A percentile compares a stretch with the other conserved stretches of the same genome.
These are phyloP conservation scores for Hymenochaete sp. DNA, from an alignment of 1,284 basidiomycete species.

Conservation along the genomic window DNA sequence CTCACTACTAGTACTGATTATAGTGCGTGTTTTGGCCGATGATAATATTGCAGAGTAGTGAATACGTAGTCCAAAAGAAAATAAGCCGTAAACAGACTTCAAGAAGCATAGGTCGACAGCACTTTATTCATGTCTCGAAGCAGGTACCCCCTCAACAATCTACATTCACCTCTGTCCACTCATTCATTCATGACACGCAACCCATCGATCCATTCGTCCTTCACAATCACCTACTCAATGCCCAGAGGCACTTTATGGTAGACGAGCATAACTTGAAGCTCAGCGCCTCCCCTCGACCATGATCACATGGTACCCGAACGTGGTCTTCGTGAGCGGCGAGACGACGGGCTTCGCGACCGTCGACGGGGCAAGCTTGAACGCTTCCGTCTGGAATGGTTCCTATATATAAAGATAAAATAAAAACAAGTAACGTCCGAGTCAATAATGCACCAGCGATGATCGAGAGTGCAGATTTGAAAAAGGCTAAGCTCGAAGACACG, in stretches of 20 bases:
- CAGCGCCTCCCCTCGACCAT: slow-evolving; percentile 77
- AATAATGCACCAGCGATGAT: neutral
- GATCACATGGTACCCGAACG: slow-evolving; percentile 80
- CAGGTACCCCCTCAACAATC: too few relatives aligned
- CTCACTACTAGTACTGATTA: too few relatives aligned
- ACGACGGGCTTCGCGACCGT: slow-evolving; percentile 21
- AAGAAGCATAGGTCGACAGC: too few relatives aligned
- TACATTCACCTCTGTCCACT: too few relatives aligned
- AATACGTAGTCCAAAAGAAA: too few relatives aligned
- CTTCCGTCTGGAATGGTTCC: slow-evolving; percentile 76
- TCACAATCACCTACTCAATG: too few relatives aligned
- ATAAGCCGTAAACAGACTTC: too few relatives aligned
- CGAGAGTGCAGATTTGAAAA: neutral
- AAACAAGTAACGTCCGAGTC: neutral
- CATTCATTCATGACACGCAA: too few relatives aligned
- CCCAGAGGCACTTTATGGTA: neutral
- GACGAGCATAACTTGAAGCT: slow-evolving; percentile 16
- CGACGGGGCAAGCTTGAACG: slow-evolving; percentile 69
- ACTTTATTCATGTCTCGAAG: too few relatives aligned
- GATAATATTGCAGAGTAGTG: too few relatives aligned
- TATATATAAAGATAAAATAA: slow-evolving; percentile 17
- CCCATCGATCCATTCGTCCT: too few relatives aligned
- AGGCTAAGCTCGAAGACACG: neutral
- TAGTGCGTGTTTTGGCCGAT: too few relatives aligned
- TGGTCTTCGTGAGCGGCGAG: slow-evolving; percentile 58